Base-by-base conservation (phyloP, 192 early-diverging fungal genomes). In the Linnemannia exigua region DNA sequence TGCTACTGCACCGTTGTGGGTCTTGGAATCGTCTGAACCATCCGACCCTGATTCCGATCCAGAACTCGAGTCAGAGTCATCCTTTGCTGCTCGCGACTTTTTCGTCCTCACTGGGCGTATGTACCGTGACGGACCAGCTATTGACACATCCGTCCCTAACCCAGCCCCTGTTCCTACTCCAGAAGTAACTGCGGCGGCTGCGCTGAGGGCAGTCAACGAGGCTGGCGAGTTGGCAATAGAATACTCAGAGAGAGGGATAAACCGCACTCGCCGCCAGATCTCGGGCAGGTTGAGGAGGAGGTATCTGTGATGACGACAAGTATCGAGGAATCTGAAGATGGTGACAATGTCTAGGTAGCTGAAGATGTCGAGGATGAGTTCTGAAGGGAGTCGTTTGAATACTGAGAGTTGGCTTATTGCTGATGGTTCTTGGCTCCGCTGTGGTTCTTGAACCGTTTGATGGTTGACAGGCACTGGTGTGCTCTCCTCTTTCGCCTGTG, bases 261-360 rank as follows among this genome's bases (percentile, higher is more conserved):
- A 88, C 4, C 86, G 82, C 22, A 91, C 67, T 28, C 63, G 74
- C 25, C 74, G 63, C 91, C 91, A 91, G 25, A 90, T 67, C 20
- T 66, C 77, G 9, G 74, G 87, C 33, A 90, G 72, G 44, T 80
- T 80, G 14, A 91, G 72, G 28, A 89, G 82, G n/a, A 87, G 78
- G 35, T 87, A 82, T 16, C 91, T 87, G 35, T 82, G 81, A 37
- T 87, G 79, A 1, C 77, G 52, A 25, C 89, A 90, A 17, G 91
- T 89, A 73, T 91, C 91, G 52, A 89, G 78, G 11, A 90, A 76
- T 28, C 77, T 77, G 48, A 88, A 89, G 22, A 85, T 77, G 12
- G 91, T 81, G 47, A 90, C 70, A 33, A 91, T 76, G 61, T 91
- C 91, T 41, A 91, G 82, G 36, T 88, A 70, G 19, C 61, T 71